Percentiles rank a stretch among this genome's conserved stretches.
These are phyloP conservation scores for Cryptococcus floricola DNA, from an alignment of 1,284 basidiomycete species.

Conservation along the genomic window DNA sequence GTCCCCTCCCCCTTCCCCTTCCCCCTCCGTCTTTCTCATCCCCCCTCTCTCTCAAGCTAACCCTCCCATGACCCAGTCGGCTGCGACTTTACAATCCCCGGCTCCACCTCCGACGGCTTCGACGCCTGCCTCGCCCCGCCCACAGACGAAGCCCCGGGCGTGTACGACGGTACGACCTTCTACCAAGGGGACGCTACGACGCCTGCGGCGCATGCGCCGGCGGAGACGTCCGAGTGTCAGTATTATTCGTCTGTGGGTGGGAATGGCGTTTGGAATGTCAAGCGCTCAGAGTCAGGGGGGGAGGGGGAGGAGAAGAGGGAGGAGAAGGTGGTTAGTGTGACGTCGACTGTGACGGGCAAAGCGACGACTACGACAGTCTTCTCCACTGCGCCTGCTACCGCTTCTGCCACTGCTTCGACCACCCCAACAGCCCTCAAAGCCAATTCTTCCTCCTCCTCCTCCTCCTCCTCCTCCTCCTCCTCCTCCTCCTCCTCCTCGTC, in stretches of 20 bases:
- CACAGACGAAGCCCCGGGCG: slow-evolving; percentile 55
- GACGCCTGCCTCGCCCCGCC: slow-evolving; percentile 32
- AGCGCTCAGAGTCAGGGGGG: slow-evolving; percentile 1
- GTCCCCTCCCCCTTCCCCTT: not conserved
- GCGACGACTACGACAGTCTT: too few relatives aligned
- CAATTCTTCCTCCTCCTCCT: too few relatives aligned
- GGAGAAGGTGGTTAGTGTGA: too few relatives aligned
- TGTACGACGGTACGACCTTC: slow-evolving; percentile 65
- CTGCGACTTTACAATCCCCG: slow-evolving; percentile 67
- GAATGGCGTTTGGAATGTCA: slow-evolving; percentile 6
- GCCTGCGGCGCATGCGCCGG: slow-evolving; percentile 60
- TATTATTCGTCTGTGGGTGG: slow-evolving; percentile 33
- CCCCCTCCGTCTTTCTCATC: not conserved
- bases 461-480: too few relatives aligned
- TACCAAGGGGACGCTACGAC: slow-evolving; percentile 57
- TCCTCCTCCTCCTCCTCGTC: too few relatives aligned
- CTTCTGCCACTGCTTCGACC: too few relatives aligned
- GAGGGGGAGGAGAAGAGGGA: too few relatives aligned
- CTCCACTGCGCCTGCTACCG: too few relatives aligned
- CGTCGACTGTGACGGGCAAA: too few relatives aligned
- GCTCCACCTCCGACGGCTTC: slow-evolving; percentile 52
- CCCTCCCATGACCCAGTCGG: slow-evolving; percentile 51
- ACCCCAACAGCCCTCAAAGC: too few relatives aligned
- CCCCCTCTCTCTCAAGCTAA: not conserved
- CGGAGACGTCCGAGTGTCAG: slow-evolving; percentile 57